These are phyloP conservation scores for Ambrosia hybrid DNA, from an alignment of 140 eudicot species.

Conservation along the genomic window DNA sequence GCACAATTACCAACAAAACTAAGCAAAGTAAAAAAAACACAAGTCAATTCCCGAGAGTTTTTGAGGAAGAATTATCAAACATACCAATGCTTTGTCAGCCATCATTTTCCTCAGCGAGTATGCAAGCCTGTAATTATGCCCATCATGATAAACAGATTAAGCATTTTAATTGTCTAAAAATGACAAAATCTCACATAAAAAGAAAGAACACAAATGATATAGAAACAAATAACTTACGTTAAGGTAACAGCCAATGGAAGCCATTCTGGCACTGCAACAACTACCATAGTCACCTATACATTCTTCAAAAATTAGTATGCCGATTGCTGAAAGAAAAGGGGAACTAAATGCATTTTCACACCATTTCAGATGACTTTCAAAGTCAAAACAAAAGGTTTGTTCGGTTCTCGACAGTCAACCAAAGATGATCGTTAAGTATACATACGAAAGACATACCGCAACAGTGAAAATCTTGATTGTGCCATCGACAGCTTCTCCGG, in stretches of 20 bases:
- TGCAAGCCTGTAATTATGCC: constrained; percentile 68
- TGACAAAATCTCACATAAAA: neutral
- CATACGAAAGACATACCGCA: constrained; percentile 52
- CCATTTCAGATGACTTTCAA: neutral
- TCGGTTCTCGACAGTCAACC: constrained; percentile 3
- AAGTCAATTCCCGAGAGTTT: neutral
- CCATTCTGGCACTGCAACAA: constrained; percentile 99
- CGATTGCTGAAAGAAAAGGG: constrained; percentile 8
- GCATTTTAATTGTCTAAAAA: neutral
- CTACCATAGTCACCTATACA: constrained; percentile 87
- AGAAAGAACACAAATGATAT: constrained; percentile 4
- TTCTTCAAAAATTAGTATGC: constrained; percentile 23
- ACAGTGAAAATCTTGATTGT: constrained; percentile 79
- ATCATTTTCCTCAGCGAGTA: constrained; percentile 98
- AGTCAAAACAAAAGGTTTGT: neutral
- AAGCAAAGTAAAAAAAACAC: neutral
- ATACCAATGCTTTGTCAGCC: constrained; percentile 94
- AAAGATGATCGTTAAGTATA: neutral
- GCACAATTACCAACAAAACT: constrained; percentile 26
- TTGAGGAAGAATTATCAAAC: constrained; percentile 23
- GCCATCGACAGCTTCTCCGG: constrained; percentile 70
- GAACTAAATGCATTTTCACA: neutral
- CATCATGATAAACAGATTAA: constrained; percentile 1
- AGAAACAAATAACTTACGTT: constrained; percentile 61
- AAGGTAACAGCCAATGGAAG: constrained; percentile 97